Evolutionary conservation across 75 land plant genomes (phyloP).

Genomic region (Cunninghamia lanceolata): DNA sequence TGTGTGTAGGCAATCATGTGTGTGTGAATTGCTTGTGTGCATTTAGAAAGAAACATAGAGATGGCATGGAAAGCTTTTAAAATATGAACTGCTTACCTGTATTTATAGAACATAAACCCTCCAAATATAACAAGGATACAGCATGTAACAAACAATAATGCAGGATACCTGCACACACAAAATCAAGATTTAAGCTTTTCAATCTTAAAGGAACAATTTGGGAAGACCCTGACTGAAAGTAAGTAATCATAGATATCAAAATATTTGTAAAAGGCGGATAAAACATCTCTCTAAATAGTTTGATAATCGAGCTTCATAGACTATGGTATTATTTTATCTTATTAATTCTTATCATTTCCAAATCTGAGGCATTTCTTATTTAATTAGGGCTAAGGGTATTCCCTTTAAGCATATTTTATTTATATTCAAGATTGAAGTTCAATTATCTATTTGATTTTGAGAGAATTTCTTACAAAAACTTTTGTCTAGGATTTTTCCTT

Average conservation of each 20-base stretch:
- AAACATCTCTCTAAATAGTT: neutral
- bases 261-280: neutral
- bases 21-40: neutral
- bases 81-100: constrained; percentile 17
- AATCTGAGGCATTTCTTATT: neutral
- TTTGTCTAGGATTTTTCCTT: neutral
- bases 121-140: constrained; percentile 22
- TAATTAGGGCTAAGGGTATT: neutral
- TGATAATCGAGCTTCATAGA: neutral
- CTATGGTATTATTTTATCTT: neutral
- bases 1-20: too few relatives aligned
- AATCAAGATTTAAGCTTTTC: neutral
- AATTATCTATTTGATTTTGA: neutral
- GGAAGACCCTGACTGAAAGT: neutral
- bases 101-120: constrained; percentile 25
- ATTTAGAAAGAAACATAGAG: neutral
- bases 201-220: neutral
- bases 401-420: too few relatives aligned
- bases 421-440: neutral
- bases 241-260: neutral
- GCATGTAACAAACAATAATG: constrained; percentile 25
- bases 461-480: neutral
- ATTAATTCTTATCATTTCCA: neutral
- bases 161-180: constrained; percentile 21
- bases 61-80: neutral